Conservation (phyloP, 1,284 basidiomycete species). For the Cryptococcus deneoformans region DNA sequence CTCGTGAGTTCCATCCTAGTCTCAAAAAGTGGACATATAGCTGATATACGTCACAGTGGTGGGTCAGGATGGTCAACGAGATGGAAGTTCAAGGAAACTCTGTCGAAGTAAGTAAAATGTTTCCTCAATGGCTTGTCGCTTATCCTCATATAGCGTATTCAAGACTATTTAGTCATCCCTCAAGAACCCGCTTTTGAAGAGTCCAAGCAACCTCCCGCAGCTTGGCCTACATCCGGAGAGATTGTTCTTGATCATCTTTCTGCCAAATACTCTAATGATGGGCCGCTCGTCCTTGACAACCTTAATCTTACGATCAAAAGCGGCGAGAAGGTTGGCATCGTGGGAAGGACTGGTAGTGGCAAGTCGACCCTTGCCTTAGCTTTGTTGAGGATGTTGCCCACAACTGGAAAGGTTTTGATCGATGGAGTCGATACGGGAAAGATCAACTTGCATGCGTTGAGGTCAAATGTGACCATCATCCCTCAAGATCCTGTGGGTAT, state of each 20-base stretch:
- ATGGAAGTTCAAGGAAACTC: conserved; percentile 51
- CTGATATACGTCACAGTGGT: conserved; percentile 20
- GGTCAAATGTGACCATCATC: conserved; percentile 58
- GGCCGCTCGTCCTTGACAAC: conserved; percentile 58
- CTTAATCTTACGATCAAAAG: conserved; percentile 59
- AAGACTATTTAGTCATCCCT: conserved; percentile 67
- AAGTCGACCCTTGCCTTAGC: conserved; percentile 57
- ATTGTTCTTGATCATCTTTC: conserved; percentile 58
- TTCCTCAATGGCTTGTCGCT: neutral
- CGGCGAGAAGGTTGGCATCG: conserved; percentile 63
- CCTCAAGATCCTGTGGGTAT: conserved; percentile 57
- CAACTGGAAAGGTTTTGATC: conserved; percentile 55
- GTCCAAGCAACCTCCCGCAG: conserved; percentile 63
- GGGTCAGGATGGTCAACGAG: conserved; percentile 48
- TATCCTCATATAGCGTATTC: conserved; percentile 54
- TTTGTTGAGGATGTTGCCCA: conserved; percentile 56
- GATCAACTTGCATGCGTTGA: conserved; percentile 62
- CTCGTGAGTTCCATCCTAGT: conserved; percentile 37
- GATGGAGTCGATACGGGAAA: conserved; percentile 48
- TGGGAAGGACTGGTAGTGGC: conserved; percentile 69
- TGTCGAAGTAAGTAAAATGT: conserved; percentile 53
- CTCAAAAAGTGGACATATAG: conserved; percentile 29
- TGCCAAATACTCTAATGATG: conserved; percentile 48
- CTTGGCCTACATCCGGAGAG: conserved; percentile 70
- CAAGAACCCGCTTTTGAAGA: conserved; percentile 61